Base-by-base conservation (phyloP, 768 basidiomycete species). In the Phaeolepiota aurea region DNA sequence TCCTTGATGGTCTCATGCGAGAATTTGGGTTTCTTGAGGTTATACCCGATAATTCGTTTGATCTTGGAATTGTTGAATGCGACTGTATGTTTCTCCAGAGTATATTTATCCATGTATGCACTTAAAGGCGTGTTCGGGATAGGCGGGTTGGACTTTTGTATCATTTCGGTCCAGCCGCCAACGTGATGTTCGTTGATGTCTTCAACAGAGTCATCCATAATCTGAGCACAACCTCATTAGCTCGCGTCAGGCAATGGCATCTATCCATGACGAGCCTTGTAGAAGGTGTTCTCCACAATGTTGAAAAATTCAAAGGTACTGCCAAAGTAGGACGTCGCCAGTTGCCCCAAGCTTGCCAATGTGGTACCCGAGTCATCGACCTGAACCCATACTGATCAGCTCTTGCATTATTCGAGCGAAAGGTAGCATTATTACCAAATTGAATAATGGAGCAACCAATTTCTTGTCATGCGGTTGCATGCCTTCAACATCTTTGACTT, bases 161-260 rank as follows among this genome's bases (percentile, higher is more conserved):
- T 71, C 82, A 92, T 87, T 55, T 85, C 72, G 5, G 79, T 85
- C 89, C 89, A 92, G 9, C 75, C 78, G 39, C 74, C 66, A 21
- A 88, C 83, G 53, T 92, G 88, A 36, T 79, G 74, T 53, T 89
- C 87, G 53, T 90, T 91, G 52, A 88, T 85, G 37, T 87, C 84
- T 53, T 89, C 85, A 4, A 88, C 15, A 15, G 7, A 74, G 47
- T 87, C 84, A 40, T 86, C 81, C 19, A 76, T 66, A 49, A 85
- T 63, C 81, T 87, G 50, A 7, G 35, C 30, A 39, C 40, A 15
- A 35, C 9, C 33, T 10, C 14, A 39, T 20, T 22, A 41, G 18
- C 21, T 32, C 14, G 37, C 5, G 22, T 5, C 21, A 21, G 37
- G 12, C 12, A 38, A 23, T 12, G 3, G 30, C 15, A 12, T 20